Base-by-base conservation (phyloP, 768 basidiomycete species). In the Psilocybe cubensis region DNA sequence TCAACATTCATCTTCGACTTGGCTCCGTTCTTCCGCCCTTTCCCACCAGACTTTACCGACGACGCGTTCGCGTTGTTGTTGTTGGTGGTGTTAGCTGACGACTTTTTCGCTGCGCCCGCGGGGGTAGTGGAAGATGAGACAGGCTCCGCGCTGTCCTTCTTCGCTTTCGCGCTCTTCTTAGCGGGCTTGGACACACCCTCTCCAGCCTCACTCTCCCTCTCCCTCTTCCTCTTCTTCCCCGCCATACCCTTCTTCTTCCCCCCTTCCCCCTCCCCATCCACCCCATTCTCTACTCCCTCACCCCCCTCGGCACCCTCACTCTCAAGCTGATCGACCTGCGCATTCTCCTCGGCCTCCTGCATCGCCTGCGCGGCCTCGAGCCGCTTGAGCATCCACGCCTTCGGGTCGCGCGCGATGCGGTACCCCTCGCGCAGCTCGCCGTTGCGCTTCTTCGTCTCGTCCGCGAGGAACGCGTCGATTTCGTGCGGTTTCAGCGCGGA, bases 391-490 rank as follows among this genome's bases (percentile, higher is more conserved):
- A 71, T 53, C 89, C 88, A 91, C 20, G 77, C 75, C 0, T 66
- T 69, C 2, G 89, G 89, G 70, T 91, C 83, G 38, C 82, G 73
- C 0, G 83, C 83, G 66, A 92, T 86, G 61, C 83, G 81, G 71
- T 94, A 96, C 12, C 89, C 94, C 52, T 82, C 71, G 20, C 88
- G 72, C 38, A 98, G 83, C 29, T 94, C 91, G 38, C 83, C 86
- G 38, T 83, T 86, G 28, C 68, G 65, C 69, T 83, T 87, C 77
- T 93, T 94, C 72, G 78, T 81, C 17, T 88, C 87, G 67, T 89
- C 89, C 61, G 76, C 80, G 74, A 98, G 83, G 75, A 85, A 97
- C 2, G 87, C 81, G 61, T 91, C 82, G 74, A 98, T 96, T 74
- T 93, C 92, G 71, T 90, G 84, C 4, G 78, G 71, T 65, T 87